Percentiles rank a stretch among this genome's conserved stretches.
phyloP scores from a whole-genome alignment of 345 rosid genomes.

The Gossypium sturtianum region DNA sequence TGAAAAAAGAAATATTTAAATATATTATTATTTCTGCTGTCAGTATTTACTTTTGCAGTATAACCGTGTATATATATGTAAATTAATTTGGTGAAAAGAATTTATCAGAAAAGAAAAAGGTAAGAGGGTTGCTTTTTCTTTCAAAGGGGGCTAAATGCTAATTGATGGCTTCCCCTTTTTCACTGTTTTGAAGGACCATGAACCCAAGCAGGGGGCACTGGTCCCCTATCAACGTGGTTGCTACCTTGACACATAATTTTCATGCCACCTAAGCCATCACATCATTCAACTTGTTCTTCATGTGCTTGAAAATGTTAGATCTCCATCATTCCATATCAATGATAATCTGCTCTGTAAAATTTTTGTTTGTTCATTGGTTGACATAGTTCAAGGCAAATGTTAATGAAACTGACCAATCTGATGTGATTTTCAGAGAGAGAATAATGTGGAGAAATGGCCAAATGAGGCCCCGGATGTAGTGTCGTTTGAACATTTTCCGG shows the following conservation, averaged over 20 bases:
- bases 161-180: background rate
- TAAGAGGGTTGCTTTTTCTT: background rate
- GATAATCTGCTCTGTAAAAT: background rate
- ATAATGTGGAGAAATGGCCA: conserved; percentile 48
- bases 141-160: background rate
- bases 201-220: conserved; percentile 3
- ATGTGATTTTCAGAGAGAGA: conserved; percentile 28
- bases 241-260: conserved; percentile 25
- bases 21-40: background rate
- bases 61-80: background rate
- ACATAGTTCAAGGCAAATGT: background rate
- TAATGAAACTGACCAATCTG: background rate
- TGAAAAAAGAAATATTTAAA: background rate
- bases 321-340: conserved; percentile 23
- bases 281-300: conserved; percentile 25
- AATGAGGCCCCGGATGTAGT: conserved; percentile 70
- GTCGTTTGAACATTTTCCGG: conserved; percentile 77
- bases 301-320: conserved; percentile 30
- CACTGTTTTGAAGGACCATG: conserved; percentile 14
- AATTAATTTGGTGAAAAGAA: background rate
- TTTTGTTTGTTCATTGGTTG: background rate
- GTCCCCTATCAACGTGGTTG: conserved; percentile 29
- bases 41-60: background rate
- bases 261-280: conserved; percentile 36
- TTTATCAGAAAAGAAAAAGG: background rate